Conservation (phyloP, 129 eudicot species). For the Flaveria brownii region DNA sequence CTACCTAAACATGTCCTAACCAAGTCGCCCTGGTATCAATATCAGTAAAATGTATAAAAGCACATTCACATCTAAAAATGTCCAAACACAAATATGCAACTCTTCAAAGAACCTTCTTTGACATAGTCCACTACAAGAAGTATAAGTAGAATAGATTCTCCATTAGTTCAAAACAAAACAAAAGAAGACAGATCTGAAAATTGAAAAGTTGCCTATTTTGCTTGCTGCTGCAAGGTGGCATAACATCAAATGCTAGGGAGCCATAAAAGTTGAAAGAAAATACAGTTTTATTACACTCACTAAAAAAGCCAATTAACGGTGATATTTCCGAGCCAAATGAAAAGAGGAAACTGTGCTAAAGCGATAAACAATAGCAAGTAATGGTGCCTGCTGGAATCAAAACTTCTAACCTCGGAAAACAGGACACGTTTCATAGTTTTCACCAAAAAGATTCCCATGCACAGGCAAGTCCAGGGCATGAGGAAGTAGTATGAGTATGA, state of each 20-base stretch:
- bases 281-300: constrained; percentile 28
- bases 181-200: constrained; percentile 22
- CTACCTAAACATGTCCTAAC: background rate
- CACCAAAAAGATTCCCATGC: constrained; percentile 60
- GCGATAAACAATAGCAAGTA: constrained; percentile 50
- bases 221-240: constrained; percentile 21
- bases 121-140: constrained; percentile 20
- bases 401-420: constrained; percentile 52
- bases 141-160: constrained; percentile 20
- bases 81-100: constrained; percentile 15
- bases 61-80: background rate
- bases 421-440: constrained; percentile 54
- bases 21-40: background rate
- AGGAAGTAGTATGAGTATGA: constrained; percentile 55
- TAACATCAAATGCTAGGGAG: constrained; percentile 21
- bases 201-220: constrained; percentile 9
- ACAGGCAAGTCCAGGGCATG: constrained; percentile 55
- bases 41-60: background rate
- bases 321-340: constrained; percentile 51
- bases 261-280: constrained; percentile 13
- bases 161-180: constrained; percentile 16
- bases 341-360: constrained; percentile 60
- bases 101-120: background rate
- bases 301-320: constrained; percentile 53
- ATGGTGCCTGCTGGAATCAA: constrained; percentile 57